Evolutionary conservation across 1,284 basidiomycete species (phyloP), one percentile per base, ranked within the genome.

Genomic region (Ceratobasidium sp.): DNA sequence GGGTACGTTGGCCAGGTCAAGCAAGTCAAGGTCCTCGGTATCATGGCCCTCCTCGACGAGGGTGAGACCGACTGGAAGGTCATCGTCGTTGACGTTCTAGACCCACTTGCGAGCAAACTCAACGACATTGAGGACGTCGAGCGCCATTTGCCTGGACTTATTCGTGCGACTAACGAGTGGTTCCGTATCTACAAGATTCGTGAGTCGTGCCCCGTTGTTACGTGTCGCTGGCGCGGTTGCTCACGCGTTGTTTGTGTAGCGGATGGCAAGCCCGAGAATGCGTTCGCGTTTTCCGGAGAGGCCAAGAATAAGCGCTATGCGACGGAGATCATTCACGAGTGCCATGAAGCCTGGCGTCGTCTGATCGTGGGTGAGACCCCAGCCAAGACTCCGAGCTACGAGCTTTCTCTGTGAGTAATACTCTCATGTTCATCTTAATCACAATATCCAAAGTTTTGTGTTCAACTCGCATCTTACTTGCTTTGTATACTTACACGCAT

Each of bases 291-390:
- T 89, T 96, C 94, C 72, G 97, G 97, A 73, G 97, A 99, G 85
- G 96, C 96, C 77, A 99, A 99, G 87, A 97, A 97, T 87, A 96
- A 96, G 86, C 96, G 96, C 82, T 99, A 98, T 82, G 97, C 97
- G 64, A 94, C 92, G 67, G 96, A 98, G 84, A 96, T 99, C 83
- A 92, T 99, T 79, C 94, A 96, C 83, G 97, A 99, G 83, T 96
- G 94, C 84, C 92, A 99, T 82, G 96, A 98, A 83, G 94, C 96
- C 59, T 99, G 97, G 97, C 94, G 95, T 80, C 92, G 94, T 80
- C 89, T 99, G 78, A 86, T 96, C 80, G 83, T 83, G 73, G 95
- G 95, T 75, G 93, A 98, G 77, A 73, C 79, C 72, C 85, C 89
- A 56, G 87, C 89, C 74, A 90, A 89, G 83, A 90, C 89, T 23